Evolutionary conservation across 192 early-diverging fungal species (phyloP), one percentile per base, ranked within the genome.

Genomic region (Piromyces finnis): DNA sequence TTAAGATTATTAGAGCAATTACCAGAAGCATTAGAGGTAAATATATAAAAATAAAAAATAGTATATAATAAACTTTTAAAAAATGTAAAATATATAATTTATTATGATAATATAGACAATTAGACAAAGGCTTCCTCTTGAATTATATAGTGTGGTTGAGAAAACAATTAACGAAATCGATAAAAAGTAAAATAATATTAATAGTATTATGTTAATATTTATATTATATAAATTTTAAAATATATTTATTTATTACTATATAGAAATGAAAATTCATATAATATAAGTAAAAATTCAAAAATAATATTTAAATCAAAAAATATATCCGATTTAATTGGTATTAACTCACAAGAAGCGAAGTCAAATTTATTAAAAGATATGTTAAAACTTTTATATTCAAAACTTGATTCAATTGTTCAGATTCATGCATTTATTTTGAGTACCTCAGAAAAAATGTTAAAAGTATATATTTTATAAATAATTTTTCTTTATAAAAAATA

Each of bases 161-260:
- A 32, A 87, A 18, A 86, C 86, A 0, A 84, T 90, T 22, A 85
- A 86, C 78, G 89, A 90, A 82, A 79, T 79, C 0, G 88, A 89
- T 78, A 84, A 85, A 29, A 30, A 80, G 88, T 88, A 78, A 0
- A 77, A 77, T n/a, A 22, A n/a, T 11, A n/a, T n/a, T 68, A 26
- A n/a, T n/a, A 68, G n/a, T 35, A 35, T 12, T 35, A 35, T 35
- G 12, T 35, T 35, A 35, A 7, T 7, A 35, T 35, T 35, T 35
- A 35, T 12, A 35, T 35, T 35, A 35, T 35, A 35, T 7, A 35
- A 7, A 35, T 35, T 35, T 35, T 35, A 7, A 35, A 7, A 35
- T 35, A 7, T 7, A 7, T 35, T 35, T 39, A 39, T 39, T n/a
- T n/a, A n/a, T n/a, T n/a, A n/a, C n/a, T n/a, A 22, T 68, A 9